phyloP scores from a whole-genome alignment of 2,329 filamentous ascomycete genomes.

The Aspergillus amoenus region DNA sequence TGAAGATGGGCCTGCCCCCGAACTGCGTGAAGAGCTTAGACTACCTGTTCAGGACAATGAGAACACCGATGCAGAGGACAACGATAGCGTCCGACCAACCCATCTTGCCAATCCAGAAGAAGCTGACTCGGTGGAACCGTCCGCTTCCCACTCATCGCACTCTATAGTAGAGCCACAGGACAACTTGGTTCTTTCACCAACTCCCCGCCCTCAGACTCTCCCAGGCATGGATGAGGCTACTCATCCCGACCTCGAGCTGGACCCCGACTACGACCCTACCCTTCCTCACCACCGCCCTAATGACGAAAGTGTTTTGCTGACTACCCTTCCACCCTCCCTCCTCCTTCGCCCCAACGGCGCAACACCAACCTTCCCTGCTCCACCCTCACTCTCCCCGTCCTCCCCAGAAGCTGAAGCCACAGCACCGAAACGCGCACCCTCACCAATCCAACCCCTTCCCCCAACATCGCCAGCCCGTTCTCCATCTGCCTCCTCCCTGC shows the following conservation, averaged over 20 bases:
- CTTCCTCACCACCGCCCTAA: slow-evolving; percentile 49
- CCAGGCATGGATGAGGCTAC: slow-evolving; percentile 13
- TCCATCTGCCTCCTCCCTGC: slow-evolving; percentile 10
- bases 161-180: slow-evolving; percentile 8
- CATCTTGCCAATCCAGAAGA: slow-evolving; percentile 25
- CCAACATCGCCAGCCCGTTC: slow-evolving; percentile 15
- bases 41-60: slow-evolving; percentile 23
- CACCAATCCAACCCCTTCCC: slow-evolving; percentile 34
- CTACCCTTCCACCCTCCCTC: slow-evolving; percentile 29
- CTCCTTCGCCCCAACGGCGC: slow-evolving; percentile 40
- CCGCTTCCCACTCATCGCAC: not conserved
- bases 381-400: slow-evolving; percentile 29
- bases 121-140: slow-evolving; percentile 12
- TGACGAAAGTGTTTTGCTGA: slow-evolving; percentile 23
- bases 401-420: slow-evolving; percentile 35
- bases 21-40: slow-evolving; percentile 17
- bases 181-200: slow-evolving; percentile 10
- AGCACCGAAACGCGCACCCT: slow-evolving; percentile 34
- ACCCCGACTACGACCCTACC: slow-evolving; percentile 40
- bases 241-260: slow-evolving; percentile 3
- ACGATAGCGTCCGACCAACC: slow-evolving; percentile 21
- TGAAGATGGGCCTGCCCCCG: slow-evolving; percentile 22
- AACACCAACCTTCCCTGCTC: slow-evolving; percentile 32
- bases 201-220: slow-evolving; percentile 2
- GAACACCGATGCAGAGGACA: slow-evolving; percentile 3